phyloP scores from a whole-genome alignment of 139 green algal genomes.

The Pseudopediastrum boryanum region DNA sequence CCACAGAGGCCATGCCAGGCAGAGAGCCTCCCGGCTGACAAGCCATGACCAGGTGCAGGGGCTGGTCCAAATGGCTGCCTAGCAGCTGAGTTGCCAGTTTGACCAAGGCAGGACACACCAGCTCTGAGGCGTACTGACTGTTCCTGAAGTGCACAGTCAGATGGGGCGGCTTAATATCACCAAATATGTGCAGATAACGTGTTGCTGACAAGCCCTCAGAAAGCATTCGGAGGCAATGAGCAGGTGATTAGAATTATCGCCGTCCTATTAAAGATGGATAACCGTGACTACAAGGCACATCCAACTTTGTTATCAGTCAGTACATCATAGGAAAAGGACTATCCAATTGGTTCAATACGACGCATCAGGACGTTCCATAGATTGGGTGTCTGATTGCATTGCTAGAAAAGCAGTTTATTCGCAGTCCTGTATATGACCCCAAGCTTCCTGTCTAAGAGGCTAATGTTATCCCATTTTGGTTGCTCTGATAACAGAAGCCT shows the following conservation, averaged over 20 bases:
- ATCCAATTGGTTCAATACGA: too few relatives aligned
- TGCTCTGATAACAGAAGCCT: too few relatives aligned
- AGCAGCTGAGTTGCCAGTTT: conserved; percentile 35
- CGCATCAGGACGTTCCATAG: too few relatives aligned
- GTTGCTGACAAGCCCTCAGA: background rate
- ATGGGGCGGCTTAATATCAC: background rate
- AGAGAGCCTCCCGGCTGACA: background rate
- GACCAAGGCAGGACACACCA: conserved; percentile 40
- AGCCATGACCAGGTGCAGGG: conserved; percentile 39
- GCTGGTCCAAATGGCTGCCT: background rate
- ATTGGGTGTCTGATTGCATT: too few relatives aligned
- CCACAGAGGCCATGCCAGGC: background rate
- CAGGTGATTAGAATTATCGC: too few relatives aligned
- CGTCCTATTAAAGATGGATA: background rate
- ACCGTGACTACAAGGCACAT: conserved; percentile 2
- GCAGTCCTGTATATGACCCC: too few relatives aligned
- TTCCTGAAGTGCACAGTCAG: conserved; percentile 20
- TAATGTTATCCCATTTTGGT: too few relatives aligned
- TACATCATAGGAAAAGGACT: too few relatives aligned
- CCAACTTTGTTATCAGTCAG: background rate
- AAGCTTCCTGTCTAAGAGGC: too few relatives aligned
- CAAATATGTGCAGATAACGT: background rate
- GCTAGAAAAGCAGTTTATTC: too few relatives aligned
- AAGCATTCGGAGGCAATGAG: background rate
- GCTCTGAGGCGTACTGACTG: conserved; percentile 38